Percentiles rank a stretch among this genome's conserved stretches.
phyloP scores from a whole-genome alignment of 495 filamentous ascomycete species.

The Trichoderma reesei region DNA sequence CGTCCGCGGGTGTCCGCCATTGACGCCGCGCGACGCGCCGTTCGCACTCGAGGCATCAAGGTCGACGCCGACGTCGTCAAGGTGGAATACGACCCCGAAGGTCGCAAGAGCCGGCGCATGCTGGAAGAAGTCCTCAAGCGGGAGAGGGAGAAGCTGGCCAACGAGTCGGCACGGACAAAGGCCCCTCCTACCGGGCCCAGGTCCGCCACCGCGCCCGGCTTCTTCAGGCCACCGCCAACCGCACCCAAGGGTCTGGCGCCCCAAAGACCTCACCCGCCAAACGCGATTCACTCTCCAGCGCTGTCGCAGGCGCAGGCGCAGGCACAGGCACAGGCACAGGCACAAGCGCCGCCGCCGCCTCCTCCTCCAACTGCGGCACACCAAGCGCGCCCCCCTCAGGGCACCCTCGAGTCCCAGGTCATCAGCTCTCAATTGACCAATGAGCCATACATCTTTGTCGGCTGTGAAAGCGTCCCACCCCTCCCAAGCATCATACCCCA shows the following conservation, averaged over 20 bases:
- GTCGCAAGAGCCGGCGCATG: conserved; percentile 63
- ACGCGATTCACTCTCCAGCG: conserved; percentile 17
- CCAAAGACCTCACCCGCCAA: conserved; percentile 19
- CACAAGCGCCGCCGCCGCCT: conserved; percentile 12
- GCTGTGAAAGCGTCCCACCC: conserved; percentile 78
- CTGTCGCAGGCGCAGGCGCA: conserved; percentile 34
- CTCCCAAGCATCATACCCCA: conserved; percentile 73
- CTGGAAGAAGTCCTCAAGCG: conserved; percentile 61
- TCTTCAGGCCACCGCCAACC: conserved; percentile 60
- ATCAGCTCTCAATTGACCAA: conserved; percentile 59
- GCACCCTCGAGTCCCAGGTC: conserved; percentile 31
- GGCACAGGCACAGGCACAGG: conserved; percentile 24
- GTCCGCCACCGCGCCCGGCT: conserved; percentile 26
- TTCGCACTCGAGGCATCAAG: conserved; percentile 54
- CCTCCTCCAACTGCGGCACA: too few species aligned
- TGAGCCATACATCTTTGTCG: conserved; percentile 89
- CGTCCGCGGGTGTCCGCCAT: conserved; percentile 51
- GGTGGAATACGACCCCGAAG: conserved; percentile 83
- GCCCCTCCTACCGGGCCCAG: conserved; percentile 32
- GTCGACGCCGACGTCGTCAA: conserved; percentile 66
- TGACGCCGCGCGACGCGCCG: conserved; percentile 69
- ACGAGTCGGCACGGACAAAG: conserved; percentile 23
- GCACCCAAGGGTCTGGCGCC: conserved; percentile 80
- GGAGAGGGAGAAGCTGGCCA: conserved; percentile 42
- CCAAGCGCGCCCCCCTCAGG: conserved; percentile 6